Base-by-base conservation (phyloP, 1,284 basidiomycete genomes). In the Rugosomyces carneus region DNA sequence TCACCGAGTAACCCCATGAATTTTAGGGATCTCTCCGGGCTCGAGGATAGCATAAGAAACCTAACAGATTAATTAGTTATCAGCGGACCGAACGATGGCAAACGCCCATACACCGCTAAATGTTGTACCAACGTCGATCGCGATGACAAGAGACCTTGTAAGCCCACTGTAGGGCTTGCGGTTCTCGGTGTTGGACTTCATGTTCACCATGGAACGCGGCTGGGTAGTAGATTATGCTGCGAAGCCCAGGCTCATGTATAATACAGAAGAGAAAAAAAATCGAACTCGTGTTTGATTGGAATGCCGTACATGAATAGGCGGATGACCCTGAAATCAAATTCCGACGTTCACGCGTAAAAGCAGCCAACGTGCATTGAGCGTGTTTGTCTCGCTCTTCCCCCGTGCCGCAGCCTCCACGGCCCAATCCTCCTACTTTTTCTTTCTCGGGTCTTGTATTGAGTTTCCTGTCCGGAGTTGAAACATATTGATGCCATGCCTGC, bases 11-110 rank as follows among this genome's bases (percentile, higher is more conserved):
- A 87, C 80, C 20, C 81, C 81, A 53, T 81, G 71, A 23, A 87
- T 85, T 57, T 83, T 81, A 5, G 84, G 84, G 18, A 84, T 73
- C 57, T 84, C 78, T 11, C 78, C 77, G 9, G 84, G 84, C 52
- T 85, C 81, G 23, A 88, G 75, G 49, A 87, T 82, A 1, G 84
- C 80, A 60, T 86, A 87, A 26, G 84, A 87, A 5, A 82, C 79
- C 70, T 73, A 42, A 39, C 31, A 37, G 40, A 38, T 39, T 45
- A 42, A 34, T 43, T 44, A 50, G 47, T 38, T 42, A 36, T 40
- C 34, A 34, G 21, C 36, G 24, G 43, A 29, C 19, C 23, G 37
- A 37, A 40, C 36, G 24, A 29, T 37, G 18, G 21, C 11, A 37
- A 32, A 20, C 18, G 32, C 57, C 15, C 64, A 56, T 54, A 78